phyloP scores from a whole-genome alignment of 331 rosid genomes.

The Malus hybrid region DNA sequence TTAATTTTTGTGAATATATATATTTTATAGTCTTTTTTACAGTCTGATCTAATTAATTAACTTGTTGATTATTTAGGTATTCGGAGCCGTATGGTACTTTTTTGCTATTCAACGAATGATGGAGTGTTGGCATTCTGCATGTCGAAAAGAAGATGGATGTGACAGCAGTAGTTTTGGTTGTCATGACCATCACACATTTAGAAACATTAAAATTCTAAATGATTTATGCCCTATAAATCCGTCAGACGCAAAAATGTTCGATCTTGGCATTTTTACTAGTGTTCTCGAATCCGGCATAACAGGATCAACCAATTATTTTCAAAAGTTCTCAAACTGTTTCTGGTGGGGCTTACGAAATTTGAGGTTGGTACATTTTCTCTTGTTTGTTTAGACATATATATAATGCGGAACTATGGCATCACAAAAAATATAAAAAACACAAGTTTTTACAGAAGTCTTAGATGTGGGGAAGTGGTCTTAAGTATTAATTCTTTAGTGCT shows the following conservation, averaged over 20 bases:
- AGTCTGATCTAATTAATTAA: background rate
- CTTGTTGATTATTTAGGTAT: slow-evolving; percentile 6
- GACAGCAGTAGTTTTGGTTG: background rate
- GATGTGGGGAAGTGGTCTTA: too few species aligned
- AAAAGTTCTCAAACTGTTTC: background rate
- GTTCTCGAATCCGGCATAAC: slow-evolving; percentile 3
- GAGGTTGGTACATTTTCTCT: background rate
- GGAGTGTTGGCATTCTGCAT: slow-evolving; percentile 20
- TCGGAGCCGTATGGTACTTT: slow-evolving; percentile 33
- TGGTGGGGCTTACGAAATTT: slow-evolving; percentile 13
- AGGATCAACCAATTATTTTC: background rate
- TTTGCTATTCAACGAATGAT: slow-evolving; percentile 14
- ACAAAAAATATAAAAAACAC: too few species aligned
- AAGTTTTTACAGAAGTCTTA: too few species aligned
- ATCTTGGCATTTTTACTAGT: slow-evolving; percentile 10
- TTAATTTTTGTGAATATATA: background rate
- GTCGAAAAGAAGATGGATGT: background rate
- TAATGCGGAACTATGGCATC: too few species aligned
- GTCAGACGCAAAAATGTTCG: background rate
- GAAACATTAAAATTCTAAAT: background rate
- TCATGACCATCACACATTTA: background rate
- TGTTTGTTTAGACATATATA: too few species aligned
- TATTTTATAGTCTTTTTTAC: too few species aligned
- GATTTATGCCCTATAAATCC: background rate
- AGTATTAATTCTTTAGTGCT: too few species aligned